phyloP scores from a whole-genome alignment of 805 yeast genomes.

The Wickerhamiella lipophila region DNA sequence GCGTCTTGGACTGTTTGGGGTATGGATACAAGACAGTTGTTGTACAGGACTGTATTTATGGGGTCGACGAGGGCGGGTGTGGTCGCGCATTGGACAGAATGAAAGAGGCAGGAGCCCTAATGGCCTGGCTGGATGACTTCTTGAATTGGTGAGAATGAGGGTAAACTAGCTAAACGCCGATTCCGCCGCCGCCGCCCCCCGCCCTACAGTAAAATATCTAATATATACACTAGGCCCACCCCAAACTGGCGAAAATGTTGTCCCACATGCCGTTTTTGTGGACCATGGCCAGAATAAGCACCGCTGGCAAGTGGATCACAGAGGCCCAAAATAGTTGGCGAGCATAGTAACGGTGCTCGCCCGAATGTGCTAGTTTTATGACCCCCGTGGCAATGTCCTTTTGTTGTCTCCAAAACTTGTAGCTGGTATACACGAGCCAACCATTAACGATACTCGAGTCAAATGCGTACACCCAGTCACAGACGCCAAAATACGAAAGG shows the following conservation, averaged over 20 bases:
- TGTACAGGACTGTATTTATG: constrained; percentile 40
- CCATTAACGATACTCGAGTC: constrained; percentile 75
- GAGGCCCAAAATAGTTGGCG: constrained; percentile 86
- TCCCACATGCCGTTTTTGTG: constrained; percentile 97
- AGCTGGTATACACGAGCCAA: constrained; percentile 74
- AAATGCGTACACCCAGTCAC: constrained; percentile 67
- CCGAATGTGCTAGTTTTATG: constrained; percentile 13
- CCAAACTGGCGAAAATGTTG: constrained; percentile 31
- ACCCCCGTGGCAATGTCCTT: constrained; percentile 23
- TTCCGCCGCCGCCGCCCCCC: too few species aligned
- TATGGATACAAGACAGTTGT: constrained; percentile 56
- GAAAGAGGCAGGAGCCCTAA: not conserved
- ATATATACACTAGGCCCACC: constrained; percentile 3
- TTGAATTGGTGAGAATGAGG: too few species aligned
- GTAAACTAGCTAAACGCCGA: too few species aligned
- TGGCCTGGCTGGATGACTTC: too few species aligned
- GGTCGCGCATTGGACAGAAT: constrained; percentile 17
- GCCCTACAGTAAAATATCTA: too few species aligned
- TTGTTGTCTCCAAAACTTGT: constrained; percentile 78
- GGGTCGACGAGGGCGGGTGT: constrained; percentile 31
- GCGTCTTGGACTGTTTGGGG: constrained; percentile 55
- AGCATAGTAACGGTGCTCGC: constrained; percentile 49
- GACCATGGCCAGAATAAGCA: constrained; percentile 79
- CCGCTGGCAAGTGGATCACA: constrained; percentile 86
- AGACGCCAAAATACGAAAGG: constrained; percentile 59